Evolutionary conservation across 306 rosid genomes (phyloP), one percentile per base, ranked within the genome.

Genomic region (Vachellia collinsii): DNA sequence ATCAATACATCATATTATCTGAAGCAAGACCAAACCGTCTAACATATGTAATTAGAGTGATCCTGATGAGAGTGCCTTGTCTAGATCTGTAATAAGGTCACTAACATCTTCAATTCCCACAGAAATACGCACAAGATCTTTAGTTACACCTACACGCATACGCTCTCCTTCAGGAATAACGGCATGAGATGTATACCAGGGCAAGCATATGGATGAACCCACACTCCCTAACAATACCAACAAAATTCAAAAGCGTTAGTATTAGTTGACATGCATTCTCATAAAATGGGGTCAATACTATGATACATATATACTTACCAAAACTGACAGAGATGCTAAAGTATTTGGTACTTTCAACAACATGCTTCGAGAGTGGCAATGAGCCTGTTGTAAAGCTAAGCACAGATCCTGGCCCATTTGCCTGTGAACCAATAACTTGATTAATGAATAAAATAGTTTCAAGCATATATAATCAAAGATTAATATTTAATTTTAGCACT

Each of bases 161-260:
- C 97, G 97, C 67, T 89, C 90, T 47, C 87, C 85, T 39, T 92
- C 85, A 34, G 97, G 93, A 79, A 94, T 92, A 84, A 91, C 87
- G 59, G 97, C 97, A 84, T 91, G 98, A 42, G 97, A 90, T 93
- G 88, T 91, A 78, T 88, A 88, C 80, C 92, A 89, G 5, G 97
- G 97, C 88, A 94, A 44, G 88, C 97, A 90, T 61, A 93, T 92
- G 3, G 93, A 90, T 65, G 99, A 94, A 88, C 93, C 87, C 37
- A 92, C 95, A 77, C 97, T 92, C 76, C 97, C 97, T 94, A 87
- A 50, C 76, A 69, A 59, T 3, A 4, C 9, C 5, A 75, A 50
- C 22, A 80, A 64, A 68, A 66, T 11, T 16, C 51, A 64, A 41
- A 29, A 29, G 34, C 1, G 34, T 29, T 2, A 29, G 34, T 29